Evolutionary conservation across 1,284 basidiomycete genomes (phyloP), one percentile per base, ranked within the genome.

Genomic region (Cryptococcus neoformans): DNA sequence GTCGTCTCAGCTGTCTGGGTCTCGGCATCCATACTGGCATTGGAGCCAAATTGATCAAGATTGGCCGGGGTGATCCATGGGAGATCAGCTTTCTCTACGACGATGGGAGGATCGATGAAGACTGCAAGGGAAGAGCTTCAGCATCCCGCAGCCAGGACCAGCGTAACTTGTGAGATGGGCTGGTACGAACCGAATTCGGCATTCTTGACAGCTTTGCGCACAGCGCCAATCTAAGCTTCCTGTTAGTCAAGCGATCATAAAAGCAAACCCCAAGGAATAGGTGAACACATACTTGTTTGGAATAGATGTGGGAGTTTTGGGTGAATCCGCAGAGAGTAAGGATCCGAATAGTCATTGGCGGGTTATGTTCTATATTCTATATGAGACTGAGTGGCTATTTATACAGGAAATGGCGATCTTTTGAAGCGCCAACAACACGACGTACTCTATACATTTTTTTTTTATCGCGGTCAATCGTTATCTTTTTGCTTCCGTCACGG

Each of bases 281-380:
- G 21, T 21, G 16, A 9, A 37, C 6, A 74, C 83, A 66, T 57
- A 89, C 90, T 73, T 89, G 83, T 79, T 89, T 92, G 69, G 82
- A 86, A 76, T 92, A 88, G 63, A 91, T 87, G 51, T 68, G 79
- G 4, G 85, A 87, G 66, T 89, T 92, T 74, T 93, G 91, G 5
- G 89, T 85, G 72, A 88, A 90, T 17, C 91, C 92, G 60, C 64
- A 65, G 12, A 77, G 61, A 14, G 67, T 60, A 57, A 74, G 62
- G 28, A 75, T 64, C 51, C 73, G 65, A 40, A 69, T 54, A 4
- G 65, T 28, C 62, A 63, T 63, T 21, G 21, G 21, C 21, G 21
- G 21, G 21, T 21, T 21, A 21, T 21, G 21, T 21, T 21, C 21
- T 21, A 21, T 21, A 21, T 21, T 21, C 21, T 21, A 21, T 21